Percentiles rank a stretch among this genome's conserved stretches.
Evolutionary conservation across 176 grass and related monocot genomes (phyloP).

Genomic region (Paspalum vaginatum): DNA sequence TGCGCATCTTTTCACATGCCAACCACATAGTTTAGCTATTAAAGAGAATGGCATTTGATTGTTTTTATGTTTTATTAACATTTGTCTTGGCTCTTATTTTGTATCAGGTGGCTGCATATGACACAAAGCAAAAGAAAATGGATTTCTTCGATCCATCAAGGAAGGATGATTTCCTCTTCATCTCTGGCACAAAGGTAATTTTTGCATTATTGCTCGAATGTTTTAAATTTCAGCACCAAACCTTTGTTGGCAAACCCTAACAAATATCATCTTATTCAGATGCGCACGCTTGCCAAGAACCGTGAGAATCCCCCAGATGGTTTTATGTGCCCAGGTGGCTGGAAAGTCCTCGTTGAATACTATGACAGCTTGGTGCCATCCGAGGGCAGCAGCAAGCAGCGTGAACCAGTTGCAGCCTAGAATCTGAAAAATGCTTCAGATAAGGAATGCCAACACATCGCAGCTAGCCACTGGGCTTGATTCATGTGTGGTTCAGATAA

Average conservation of each 20-base stretch:
- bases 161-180: constrained; percentile 95
- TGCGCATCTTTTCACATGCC: not conserved
- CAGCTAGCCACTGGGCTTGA: not conserved
- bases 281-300: constrained; percentile 91
- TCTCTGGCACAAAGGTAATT: constrained; percentile 96
- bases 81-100: constrained; percentile 38
- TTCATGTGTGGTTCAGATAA: constrained; percentile 5
- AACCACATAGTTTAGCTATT: not conserved
- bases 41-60: not conserved
- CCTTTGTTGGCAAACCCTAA: constrained; percentile 2
- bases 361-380: constrained; percentile 66
- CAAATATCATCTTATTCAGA: constrained; percentile 46
- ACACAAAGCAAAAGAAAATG: constrained; percentile 83
- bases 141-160: constrained; percentile 94
- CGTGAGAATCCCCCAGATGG: constrained; percentile 78
- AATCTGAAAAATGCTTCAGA: constrained; percentile 17
- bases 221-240: constrained; percentile 4
- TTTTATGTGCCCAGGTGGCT: constrained; percentile 96
- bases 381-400: constrained; percentile 56
- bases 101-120: constrained; percentile 88
- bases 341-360: constrained; percentile 91
- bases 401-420: constrained; percentile 75
- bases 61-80: constrained; percentile 27
- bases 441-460: constrained; percentile 18
- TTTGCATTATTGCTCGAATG: not conserved